Conservation (phyloP, 2,329 filamentous ascomycete species). For the Neoascochyta sp. region DNA sequence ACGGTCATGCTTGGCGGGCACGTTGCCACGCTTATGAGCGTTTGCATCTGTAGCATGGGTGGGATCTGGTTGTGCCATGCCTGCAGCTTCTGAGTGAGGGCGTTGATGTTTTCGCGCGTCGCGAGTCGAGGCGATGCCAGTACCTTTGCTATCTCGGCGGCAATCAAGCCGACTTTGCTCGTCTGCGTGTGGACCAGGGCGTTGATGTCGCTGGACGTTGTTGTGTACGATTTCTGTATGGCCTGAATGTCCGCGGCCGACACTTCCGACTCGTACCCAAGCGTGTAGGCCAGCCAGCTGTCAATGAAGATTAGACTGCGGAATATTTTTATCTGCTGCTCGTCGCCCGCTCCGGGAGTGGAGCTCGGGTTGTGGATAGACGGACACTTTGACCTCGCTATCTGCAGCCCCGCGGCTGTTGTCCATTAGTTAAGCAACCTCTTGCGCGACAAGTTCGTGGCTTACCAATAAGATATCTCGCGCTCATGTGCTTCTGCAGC, state of each 20-base stretch:
- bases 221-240: slow-evolving; percentile 25
- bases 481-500: slow-evolving; percentile 40
- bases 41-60: slow-evolving; percentile 26
- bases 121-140: slow-evolving; percentile 28
- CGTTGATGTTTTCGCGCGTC: slow-evolving; percentile 27
- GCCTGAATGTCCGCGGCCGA: slow-evolving; percentile 22
- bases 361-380: slow-evolving; percentile 2
- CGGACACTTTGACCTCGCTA: slow-evolving; percentile 34
- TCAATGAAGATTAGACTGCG: slow-evolving; percentile 40
- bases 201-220: slow-evolving; percentile 17
- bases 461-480: slow-evolving; percentile 37
- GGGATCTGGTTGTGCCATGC: slow-evolving; percentile 35
- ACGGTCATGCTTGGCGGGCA: slow-evolving; percentile 23
- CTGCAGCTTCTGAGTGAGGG: slow-evolving; percentile 32
- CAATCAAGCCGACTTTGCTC: slow-evolving; percentile 36
- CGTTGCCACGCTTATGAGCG: slow-evolving; percentile 24
- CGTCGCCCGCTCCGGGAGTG: slow-evolving; percentile 3
- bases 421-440: too few species aligned
- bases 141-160: slow-evolving; percentile 35
- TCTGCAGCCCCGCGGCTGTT: slow-evolving; percentile 36
- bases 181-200: slow-evolving; percentile 35
- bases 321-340: slow-evolving; percentile 28
- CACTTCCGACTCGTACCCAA: slow-evolving; percentile 35
- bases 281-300: slow-evolving; percentile 38
- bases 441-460: too few species aligned